Evolutionary conservation across 345 rosid genomes (phyloP).

Genomic region (Carallia brachiata): DNA sequence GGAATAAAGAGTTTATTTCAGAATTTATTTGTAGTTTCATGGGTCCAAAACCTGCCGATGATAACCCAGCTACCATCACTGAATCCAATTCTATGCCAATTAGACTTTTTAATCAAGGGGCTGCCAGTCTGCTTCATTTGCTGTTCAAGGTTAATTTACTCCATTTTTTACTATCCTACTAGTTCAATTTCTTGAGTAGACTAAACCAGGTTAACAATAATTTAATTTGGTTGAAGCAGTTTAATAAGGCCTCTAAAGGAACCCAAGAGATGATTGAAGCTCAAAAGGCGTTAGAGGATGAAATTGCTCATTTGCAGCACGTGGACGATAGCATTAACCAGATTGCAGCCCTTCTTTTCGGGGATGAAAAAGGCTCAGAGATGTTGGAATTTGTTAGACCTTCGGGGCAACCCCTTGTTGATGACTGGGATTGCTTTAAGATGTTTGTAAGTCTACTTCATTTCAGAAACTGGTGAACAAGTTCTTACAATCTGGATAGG

Average conservation of each 20-base stretch:
- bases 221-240: constrained; percentile 23
- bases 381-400: constrained; percentile 35
- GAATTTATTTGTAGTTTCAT: constrained; percentile 39
- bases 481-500: background rate
- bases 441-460: constrained; percentile 35
- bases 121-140: constrained; percentile 43
- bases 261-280: constrained; percentile 43
- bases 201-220: background rate
- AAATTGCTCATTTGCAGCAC: constrained; percentile 27
- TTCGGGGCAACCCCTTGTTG: constrained; percentile 52
- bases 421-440: constrained; percentile 67
- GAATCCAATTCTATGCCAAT: background rate
- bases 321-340: constrained; percentile 37
- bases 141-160: constrained; percentile 27
- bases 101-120: constrained; percentile 25
- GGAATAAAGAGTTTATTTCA: constrained; percentile 29
- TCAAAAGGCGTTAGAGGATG: constrained; percentile 21
- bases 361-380: constrained; percentile 24
- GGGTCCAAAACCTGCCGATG: constrained; percentile 34
- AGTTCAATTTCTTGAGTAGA: background rate
- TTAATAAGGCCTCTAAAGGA: constrained; percentile 32
- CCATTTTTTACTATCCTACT: background rate
- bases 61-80: constrained; percentile 11
- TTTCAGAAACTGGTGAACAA: background rate
- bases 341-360: constrained; percentile 29